Evolutionary conservation across 345 rosid species (phyloP).

Genomic region (Gossypium turneri): DNA sequence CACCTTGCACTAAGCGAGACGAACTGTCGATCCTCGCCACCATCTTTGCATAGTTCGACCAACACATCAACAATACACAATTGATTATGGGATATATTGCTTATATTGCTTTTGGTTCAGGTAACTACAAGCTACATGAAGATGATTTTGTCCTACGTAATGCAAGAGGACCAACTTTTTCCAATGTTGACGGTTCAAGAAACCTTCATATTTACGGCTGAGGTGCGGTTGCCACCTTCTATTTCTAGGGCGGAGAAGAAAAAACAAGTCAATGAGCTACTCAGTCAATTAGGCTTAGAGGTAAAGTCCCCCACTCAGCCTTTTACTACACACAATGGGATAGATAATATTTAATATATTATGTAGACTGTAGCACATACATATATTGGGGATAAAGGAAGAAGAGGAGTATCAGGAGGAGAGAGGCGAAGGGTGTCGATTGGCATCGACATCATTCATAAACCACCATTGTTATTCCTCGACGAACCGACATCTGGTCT

Average conservation of each 20-base stretch:
- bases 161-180: slow-evolving; percentile 92
- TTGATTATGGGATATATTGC: too few species aligned
- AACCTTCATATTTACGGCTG: slow-evolving; percentile 84
- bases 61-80: too few species aligned
- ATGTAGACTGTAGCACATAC: slow-evolving; percentile 48
- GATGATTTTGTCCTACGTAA: slow-evolving; percentile 79
- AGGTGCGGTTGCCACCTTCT: slow-evolving; percentile 72
- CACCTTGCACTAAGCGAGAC: too few species aligned
- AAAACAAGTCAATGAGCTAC: slow-evolving; percentile 56
- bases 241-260: slow-evolving; percentile 62
- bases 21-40: too few species aligned
- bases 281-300: slow-evolving; percentile 70
- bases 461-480: slow-evolving; percentile 69
- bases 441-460: slow-evolving; percentile 80
- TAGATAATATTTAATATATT: neutral
- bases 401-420: slow-evolving; percentile 68
- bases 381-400: slow-evolving; percentile 70
- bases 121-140: slow-evolving; percentile 63
- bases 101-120: slow-evolving; percentile 26
- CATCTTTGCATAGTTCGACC: too few species aligned
- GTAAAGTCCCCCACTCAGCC: slow-evolving; percentile 16
- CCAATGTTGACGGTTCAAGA: slow-evolving; percentile 73
- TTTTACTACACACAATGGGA: neutral
- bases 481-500: slow-evolving; percentile 93
- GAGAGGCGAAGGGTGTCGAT: slow-evolving; percentile 73